Base-by-base conservation (phyloP, 2,329 filamentous ascomycete genomes). In the Nannizziopsis arthrosporioides region DNA sequence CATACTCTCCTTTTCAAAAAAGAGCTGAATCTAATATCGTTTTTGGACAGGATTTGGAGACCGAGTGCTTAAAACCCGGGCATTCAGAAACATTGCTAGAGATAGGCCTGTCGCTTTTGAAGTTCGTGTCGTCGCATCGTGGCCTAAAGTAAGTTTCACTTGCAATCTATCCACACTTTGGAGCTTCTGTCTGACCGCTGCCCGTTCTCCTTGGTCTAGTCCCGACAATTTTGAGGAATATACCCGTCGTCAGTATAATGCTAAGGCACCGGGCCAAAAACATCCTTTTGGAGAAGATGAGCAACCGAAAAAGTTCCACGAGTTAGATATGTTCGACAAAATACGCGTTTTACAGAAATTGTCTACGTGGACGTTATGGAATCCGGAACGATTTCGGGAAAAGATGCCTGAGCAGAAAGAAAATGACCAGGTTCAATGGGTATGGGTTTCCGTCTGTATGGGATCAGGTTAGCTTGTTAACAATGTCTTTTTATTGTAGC, bases 221-320 rank as follows among this genome's bases (percentile, higher is more conserved):
- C 78, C 74, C 45, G 88, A 93, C 2, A 82, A 92, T 42, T 94
- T 96, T 57, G 88, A 96, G 62, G 88, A 95, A 60, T 94, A 95
- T 63, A 84, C 88, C 31, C 81, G 88, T 57, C 83, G 88, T 51
- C 89, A 95, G 65, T 98, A 88, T 63, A 68, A 84, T 46, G 76
- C 81, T n/a, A 94, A 87, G 68, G 81, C 84, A 1, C 83, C 88
- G 2, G 55, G 65, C 41, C 65, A 77, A 47, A 96, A 27, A 27
- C 22, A 95, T 60, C 90, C 90, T 0, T 95, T 94, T 59, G 90
- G 90, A 41, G 74, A 78, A 18, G 83, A 81, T 2, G 86, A 92
- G 56, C 68, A 73, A 4, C 81, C 86, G 1, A 73, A 73, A 31
- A 83, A 76, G 46, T 98, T 98, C 61, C 70, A 78, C 54, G 80